Percentiles rank a stretch among this genome's conserved stretches.
These are phyloP conservation scores for Chaetomium sp. DNA, from an alignment of 2,329 filamentous ascomycete genomes.

Conservation along the genomic window DNA sequence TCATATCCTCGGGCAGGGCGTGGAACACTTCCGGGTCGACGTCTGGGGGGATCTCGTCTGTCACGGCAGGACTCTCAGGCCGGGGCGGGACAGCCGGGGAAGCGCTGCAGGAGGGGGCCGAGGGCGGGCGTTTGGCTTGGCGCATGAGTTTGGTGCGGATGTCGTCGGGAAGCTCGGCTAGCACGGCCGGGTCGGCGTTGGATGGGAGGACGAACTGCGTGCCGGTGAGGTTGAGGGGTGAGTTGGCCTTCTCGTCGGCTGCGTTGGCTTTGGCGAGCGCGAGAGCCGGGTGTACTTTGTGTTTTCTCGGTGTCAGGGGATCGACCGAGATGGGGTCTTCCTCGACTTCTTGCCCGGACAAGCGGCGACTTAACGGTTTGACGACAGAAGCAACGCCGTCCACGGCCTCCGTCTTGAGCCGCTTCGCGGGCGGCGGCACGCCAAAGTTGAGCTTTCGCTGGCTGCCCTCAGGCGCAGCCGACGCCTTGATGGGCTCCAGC, in stretches of 20 bases:
- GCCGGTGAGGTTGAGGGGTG: conserved; percentile 69
- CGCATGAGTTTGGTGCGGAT: conserved; percentile 70
- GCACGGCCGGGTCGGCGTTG: conserved; percentile 72
- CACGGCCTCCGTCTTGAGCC: conserved; percentile 34
- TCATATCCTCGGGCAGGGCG: conserved; percentile 78
- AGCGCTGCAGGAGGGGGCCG: conserved; percentile 25
- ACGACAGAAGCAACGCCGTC: conserved; percentile 40
- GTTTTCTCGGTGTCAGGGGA: conserved; percentile 47
- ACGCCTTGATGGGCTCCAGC: conserved; percentile 68
- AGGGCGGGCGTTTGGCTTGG: conserved; percentile 37
- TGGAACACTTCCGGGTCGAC: conserved; percentile 79
- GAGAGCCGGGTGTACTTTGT: conserved; percentile 48
- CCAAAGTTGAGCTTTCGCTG: conserved; percentile 75
- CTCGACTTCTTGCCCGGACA: conserved; percentile 27
- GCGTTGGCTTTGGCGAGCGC: conserved; percentile 44
- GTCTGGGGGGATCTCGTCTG: conserved; percentile 56
- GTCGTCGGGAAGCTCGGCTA: conserved; percentile 76
- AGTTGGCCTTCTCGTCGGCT: conserved; percentile 51
- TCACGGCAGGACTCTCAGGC: conserved; percentile 32
- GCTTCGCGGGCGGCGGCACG: conserved; percentile 34
- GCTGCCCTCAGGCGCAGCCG: conserved; percentile 60
- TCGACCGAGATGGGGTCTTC: conserved; percentile 51
- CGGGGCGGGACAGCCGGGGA: conserved; percentile 32
- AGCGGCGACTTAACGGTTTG: conserved; percentile 28
- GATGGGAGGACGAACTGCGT: conserved; percentile 89